Base-by-base conservation (phyloP, 75 land plant genomes). In the Ceratopteris richardii region DNA sequence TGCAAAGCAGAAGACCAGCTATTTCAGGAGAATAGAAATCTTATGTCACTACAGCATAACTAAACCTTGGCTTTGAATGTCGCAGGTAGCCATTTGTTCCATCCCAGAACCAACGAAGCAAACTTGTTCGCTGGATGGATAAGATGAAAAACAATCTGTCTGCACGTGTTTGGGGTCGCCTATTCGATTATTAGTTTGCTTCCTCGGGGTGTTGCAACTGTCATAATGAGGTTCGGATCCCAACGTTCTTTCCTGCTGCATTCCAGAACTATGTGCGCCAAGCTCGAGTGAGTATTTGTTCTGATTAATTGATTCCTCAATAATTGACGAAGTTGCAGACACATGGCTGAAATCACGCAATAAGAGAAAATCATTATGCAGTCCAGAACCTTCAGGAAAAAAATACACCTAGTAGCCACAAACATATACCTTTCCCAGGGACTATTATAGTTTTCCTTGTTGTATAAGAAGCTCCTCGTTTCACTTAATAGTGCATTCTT, bases 181-280 rank as follows among this genome's bases (percentile, higher is more conserved):
- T 17, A n/a, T 4, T 20, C 17, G 48, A 20, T 46, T 5, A 20
- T 17, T 46, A 2, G 4, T 20, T 46, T 17, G 14, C n/a, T 46
- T 14, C 2, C 48, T 46, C 17, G 48, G 21, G 17, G 48, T 7
- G 48, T 17, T 46, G 48, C 21, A 46, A 14, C 1, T 17, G 4
- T 46, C 48, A 20, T 5, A 14, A n/a, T 46, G 2, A 14, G 48
- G 14, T 17, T 20, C 21, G 14, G 21, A 17, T 20, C 17, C 17
- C 48, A 5, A 46, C 17, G 48, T 3, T 46, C 48, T 46, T 46
- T 46, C 48, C 5, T 14, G 48, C 48, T 46, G 48, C n/a, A 46
- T 20, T n/a, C 14, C 17, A 2, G 48, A 17, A n/a, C 14, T 46
- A 5, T 2, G 4, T 17, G 48, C 14, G 21, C 48, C 48, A 46